These are phyloP conservation scores for Albizia julibrissin DNA, from an alignment of 306 rosid species.

Conservation along the genomic window DNA sequence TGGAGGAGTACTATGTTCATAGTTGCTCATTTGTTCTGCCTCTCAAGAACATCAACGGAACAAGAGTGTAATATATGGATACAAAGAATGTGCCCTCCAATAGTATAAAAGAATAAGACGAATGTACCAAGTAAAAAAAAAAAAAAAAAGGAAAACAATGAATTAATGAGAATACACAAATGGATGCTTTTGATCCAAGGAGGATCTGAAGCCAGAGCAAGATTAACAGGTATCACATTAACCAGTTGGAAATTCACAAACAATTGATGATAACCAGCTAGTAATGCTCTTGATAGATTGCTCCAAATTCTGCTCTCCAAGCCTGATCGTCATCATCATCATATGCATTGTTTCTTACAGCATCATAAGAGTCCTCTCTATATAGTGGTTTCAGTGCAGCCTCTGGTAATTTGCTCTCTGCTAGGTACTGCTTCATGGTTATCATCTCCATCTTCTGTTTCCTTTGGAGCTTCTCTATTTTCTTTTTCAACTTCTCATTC, in stretches of 20 bases:
- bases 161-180: conserved; percentile 21
- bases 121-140: neutral
- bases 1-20: no score
- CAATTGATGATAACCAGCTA: conserved; percentile 34
- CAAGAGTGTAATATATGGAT: neutral
- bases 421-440: conserved; percentile 91
- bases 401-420: conserved; percentile 84
- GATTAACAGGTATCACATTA: neutral
- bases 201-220: conserved; percentile 38
- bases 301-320: conserved; percentile 96
- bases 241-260: neutral
- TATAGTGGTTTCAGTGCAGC: conserved; percentile 75
- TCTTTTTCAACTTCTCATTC: conserved; percentile 74
- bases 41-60: neutral
- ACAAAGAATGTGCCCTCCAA: conserved; percentile 10
- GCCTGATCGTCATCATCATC: conserved; percentile 79
- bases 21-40: neutral
- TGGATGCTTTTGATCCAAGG: conserved; percentile 40
- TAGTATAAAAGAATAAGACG: conserved; percentile 14
- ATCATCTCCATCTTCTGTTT: conserved; percentile 95
- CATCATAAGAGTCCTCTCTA: conserved; percentile 56
- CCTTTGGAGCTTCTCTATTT: conserved; percentile 82
- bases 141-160: neutral
- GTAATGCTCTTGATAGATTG: conserved; percentile 88
- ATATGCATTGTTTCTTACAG: conserved; percentile 39